Conservation (phyloP, 306 rosid species). For the Potentilla sterilis region DNA sequence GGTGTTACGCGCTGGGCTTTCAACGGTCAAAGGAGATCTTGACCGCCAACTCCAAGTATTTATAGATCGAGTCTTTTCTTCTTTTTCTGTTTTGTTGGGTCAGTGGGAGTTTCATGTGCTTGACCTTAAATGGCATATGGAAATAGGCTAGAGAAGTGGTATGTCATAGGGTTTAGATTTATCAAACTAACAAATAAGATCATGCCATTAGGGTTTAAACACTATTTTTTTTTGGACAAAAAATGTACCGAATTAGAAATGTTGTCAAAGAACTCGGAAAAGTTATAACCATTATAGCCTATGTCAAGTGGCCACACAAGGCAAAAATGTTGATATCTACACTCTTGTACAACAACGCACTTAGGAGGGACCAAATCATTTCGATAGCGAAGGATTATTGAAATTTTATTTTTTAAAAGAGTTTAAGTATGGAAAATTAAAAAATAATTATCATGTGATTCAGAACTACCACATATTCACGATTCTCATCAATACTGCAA, state of each 20-base stretch:
- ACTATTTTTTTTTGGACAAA: too few species aligned
- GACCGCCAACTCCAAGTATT: neutral
- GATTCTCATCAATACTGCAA: neutral
- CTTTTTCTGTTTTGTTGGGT: neutral
- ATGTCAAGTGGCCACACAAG: neutral
- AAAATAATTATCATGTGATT: too few species aligned
- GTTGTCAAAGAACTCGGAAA: neutral
- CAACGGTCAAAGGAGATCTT: neutral
- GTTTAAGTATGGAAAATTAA: too few species aligned
- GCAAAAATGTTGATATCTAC: neutral
- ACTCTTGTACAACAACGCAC: neutral
- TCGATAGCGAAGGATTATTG: accelerated
- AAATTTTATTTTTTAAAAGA: too few species aligned
- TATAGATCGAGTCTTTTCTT: neutral
- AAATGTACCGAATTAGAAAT: too few species aligned
- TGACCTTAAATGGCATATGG: neutral
- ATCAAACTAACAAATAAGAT: neutral
- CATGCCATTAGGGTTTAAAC: neutral
- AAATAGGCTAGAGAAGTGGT: neutral
- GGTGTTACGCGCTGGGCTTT: neutral
- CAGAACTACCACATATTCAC: neutral
- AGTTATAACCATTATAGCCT: neutral
- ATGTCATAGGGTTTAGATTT: neutral
- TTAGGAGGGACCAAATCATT: neutral
- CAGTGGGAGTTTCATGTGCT: neutral